A percentile compares a stretch with the other conserved stretches of the same genome.
These are phyloP conservation scores for Amanita phalloides DNA, from an alignment of 768 basidiomycete species.

Conservation along the genomic window DNA sequence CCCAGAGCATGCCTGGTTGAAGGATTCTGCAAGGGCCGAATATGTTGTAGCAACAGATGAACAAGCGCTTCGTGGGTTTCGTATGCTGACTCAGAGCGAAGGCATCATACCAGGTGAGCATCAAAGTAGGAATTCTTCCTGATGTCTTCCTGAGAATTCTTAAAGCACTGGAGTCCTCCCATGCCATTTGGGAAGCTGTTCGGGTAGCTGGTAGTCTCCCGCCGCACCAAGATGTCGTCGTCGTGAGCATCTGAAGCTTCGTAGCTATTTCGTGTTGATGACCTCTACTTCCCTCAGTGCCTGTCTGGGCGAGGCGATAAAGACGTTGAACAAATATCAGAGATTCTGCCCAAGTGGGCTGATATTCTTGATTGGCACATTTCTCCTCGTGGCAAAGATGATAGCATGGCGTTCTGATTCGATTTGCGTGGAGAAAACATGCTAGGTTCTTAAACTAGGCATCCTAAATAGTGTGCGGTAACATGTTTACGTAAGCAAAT, in stretches of 20 bases:
- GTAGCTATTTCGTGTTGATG: background rate
- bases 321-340: conserved; percentile 94
- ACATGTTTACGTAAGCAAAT: background rate
- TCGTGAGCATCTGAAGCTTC: conserved; percentile 44
- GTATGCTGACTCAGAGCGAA: conserved; percentile 84
- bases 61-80: conserved; percentile 86
- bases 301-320: conserved; percentile 95
- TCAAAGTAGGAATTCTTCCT: background rate
- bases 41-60: conserved; percentile 93
- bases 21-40: conserved; percentile 88
- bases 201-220: conserved; percentile 75
- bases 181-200: conserved; percentile 91
- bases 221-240: conserved; percentile 79
- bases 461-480: background rate
- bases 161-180: conserved; percentile 85
- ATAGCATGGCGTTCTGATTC: background rate
- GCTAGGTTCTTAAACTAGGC: background rate
- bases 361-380: conserved; percentile 91
- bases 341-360: conserved; percentile 92
- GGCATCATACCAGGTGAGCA: conserved; percentile 89
- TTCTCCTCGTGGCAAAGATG: conserved; percentile 20
- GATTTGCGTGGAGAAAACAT: too few relatives aligned
- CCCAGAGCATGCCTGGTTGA: conserved; percentile 96
- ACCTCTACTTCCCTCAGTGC: conserved; percentile 39
- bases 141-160: background rate